Evolutionary conservation across 2,329 filamentous ascomycete genomes (phyloP), one percentile per base, ranked within the genome.

Genomic region (Verticillium albo-atrum): DNA sequence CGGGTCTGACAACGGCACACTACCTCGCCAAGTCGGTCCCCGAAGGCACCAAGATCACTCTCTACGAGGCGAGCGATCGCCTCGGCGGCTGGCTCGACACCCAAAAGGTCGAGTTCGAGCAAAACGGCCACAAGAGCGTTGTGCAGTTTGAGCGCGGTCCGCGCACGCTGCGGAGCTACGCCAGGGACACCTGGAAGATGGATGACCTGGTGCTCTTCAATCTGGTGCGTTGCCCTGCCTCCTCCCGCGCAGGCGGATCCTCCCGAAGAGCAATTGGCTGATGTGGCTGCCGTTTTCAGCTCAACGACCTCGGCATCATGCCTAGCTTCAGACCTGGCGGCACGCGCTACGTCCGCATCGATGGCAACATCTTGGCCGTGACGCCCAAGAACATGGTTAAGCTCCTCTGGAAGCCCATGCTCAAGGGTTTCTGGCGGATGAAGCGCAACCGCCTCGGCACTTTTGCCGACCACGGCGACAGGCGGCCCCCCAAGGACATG

Each of bases 31-130:
- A 85, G 65, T 79, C 87, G 67, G 82, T 90, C n/a, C 85, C 88
- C 4, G 61, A 73, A 54, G 79, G 82, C 59, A 81, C 86, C 34
- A 85, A 86, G 56, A 87, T 99, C 68, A 95, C 90, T 0, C 70
- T 99, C 10, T 97, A 92, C 73, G 95, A 99, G 72, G 82, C 83
- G 23, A 82, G 79, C 28, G 71, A 83, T 25, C 81, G 86, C 23
- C 72, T 94, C 1, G 95, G 95, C 51, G 95, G 95, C 53, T 98
- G 93, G 93, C 79, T 98, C 47, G 77, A 86, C 63, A 92, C 89
- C 2, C 82, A 88, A 64, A 77, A 76, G 56, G 79, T 90, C 14
- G 72, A 83, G 1, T 83, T 89, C 15, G 71, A 75, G 10, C 75
- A 80, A 4, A 79, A 82, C 37, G 89, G 85, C 17, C 79, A 81